phyloP scores from a whole-genome alignment of 2,329 filamentous ascomycete genomes.

The Graphiopsis chlorocephala region DNA sequence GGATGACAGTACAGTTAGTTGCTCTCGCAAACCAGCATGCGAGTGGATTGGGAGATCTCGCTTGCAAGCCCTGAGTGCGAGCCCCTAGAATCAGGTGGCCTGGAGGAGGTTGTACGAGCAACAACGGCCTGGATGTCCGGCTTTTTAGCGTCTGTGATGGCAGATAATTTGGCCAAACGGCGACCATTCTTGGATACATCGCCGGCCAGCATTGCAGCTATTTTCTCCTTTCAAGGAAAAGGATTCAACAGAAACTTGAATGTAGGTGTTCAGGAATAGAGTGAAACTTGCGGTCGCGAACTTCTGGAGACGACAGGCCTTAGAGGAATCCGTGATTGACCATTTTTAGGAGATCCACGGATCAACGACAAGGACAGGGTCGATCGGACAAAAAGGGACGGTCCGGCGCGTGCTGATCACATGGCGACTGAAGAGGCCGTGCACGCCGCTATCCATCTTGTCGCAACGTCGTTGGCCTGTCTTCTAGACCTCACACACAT shows the following conservation, averaged over 20 bases:
- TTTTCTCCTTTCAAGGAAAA: not conserved
- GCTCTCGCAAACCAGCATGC: not conserved
- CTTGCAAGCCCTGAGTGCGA: not conserved
- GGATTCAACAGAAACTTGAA: not conserved
- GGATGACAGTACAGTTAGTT: not conserved
- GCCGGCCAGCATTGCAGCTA: not conserved
- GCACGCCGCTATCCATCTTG: not conserved
- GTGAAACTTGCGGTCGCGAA: constrained; percentile 5
- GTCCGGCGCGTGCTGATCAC: constrained; percentile 3
- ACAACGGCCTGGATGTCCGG: not conserved
- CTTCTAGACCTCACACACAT: not conserved
- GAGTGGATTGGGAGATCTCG: not conserved
- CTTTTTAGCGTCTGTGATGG: not conserved
- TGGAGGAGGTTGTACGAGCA: not conserved
- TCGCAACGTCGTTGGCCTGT: not conserved
- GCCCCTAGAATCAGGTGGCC: not conserved
- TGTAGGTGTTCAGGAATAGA: not conserved
- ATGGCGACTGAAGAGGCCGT: not conserved
- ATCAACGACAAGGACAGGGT: not conserved
- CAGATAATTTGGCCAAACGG: not conserved
- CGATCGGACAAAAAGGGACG: not conserved
- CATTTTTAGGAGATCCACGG: not conserved
- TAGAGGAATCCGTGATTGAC: not conserved
- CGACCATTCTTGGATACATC: not conserved
- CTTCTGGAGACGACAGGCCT: constrained; percentile 6